Evolutionary conservation across 2,329 filamentous ascomycete species (phyloP), one percentile per base, ranked within the genome.

Genomic region (Blumeria hordei): DNA sequence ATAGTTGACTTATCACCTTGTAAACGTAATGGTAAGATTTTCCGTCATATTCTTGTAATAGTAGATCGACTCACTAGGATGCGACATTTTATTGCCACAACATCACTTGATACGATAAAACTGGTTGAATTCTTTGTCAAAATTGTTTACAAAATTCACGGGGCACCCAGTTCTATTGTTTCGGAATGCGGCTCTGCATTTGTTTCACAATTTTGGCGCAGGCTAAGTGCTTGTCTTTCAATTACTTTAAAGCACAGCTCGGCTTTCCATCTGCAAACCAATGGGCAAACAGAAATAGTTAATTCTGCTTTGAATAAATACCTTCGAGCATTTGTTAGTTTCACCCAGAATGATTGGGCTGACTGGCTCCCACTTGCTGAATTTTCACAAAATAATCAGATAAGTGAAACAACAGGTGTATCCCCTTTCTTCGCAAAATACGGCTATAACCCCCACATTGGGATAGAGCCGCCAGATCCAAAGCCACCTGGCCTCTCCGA

Each of bases 381-480:
- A 53, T 60, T 60, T 34, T 55, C 57, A 3, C 47, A 51, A 16
- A 58, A 60, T 39, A 61, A 58, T 37, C 14, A 16, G 0, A 28
- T 55, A 1, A 55, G 35, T 16, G 53, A 43, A 11, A 54, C 56
- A 32, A 60, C 56, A 6, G 32, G 53, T 11, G 34, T 60, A 8
- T 58, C 58, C 0, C 54, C 56, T 5, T 60, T 60, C 50, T 58
- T 55, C 11, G 55, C 52, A 7, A 61, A 60, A 10, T 55, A 56
- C 6, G 43, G 41, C 37, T 55, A 34, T 41, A 37, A 50, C 55
- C 53, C 52, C 11, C 53, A 50, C 1, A 28, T 57, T 28, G 51
- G 53, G 21, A 52, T 57, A 11, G 44, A 36, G 6, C 14, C 7
- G 12, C 6, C 53, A 21, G 50, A 53, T 9, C 50, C 11, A 37